Conservation (phyloP, 228 moss, liverwort and hornwort species). For the Sphagnum fallax region DNA sequence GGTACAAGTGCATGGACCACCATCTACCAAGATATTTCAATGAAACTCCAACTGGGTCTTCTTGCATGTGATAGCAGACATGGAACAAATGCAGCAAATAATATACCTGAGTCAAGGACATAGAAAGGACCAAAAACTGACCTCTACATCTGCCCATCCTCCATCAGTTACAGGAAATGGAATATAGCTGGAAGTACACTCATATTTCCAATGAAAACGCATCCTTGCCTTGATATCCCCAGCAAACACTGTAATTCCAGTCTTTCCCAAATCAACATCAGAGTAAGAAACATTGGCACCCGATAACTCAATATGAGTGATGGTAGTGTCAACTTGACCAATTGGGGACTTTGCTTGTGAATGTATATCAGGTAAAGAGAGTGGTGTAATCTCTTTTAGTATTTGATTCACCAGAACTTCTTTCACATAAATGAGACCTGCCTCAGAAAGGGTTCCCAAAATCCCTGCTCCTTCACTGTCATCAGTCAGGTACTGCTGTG, state of each 20-base stretch:
- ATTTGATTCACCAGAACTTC: constrained; percentile 78
- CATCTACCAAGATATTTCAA: too few species aligned
- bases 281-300: constrained; percentile 70
- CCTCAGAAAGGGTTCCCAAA: constrained; percentile 71
- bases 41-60: too few species aligned
- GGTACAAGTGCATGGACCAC: too few species aligned
- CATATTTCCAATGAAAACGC: constrained; percentile 67
- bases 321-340: constrained; percentile 50
- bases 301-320: constrained; percentile 53
- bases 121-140: constrained; percentile 4
- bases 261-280: constrained; percentile 51
- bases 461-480: constrained; percentile 31
- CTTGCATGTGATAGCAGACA: too few species aligned
- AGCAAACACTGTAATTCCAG: constrained; percentile 65
- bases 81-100: too few species aligned
- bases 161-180: constrained; percentile 75
- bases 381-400: constrained; percentile 68
- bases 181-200: constrained; percentile 65
- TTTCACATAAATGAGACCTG: constrained; percentile 80
- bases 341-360: constrained; percentile 59
- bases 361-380: constrained; percentile 61
- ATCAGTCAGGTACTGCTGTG: too few species aligned
- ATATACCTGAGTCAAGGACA: too few species aligned
- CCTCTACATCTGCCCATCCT: constrained; percentile 74
- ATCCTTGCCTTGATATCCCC: constrained; percentile 55